phyloP scores from a whole-genome alignment of 192 early-diverging fungal species.

The Rhizophagus clarus region DNA sequence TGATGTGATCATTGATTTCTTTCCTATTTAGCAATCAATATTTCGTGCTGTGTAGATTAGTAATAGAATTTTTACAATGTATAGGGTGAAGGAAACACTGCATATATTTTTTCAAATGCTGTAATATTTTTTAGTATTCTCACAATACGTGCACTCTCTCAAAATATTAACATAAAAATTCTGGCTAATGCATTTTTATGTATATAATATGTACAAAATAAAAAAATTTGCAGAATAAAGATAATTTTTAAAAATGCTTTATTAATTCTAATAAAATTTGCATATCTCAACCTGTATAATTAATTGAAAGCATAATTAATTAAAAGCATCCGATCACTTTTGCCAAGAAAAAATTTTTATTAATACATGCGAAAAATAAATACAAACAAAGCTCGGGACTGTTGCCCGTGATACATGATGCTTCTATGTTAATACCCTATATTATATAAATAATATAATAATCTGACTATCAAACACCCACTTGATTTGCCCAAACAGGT shows the following conservation, averaged over 20 bases:
- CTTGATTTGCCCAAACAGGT: too few species aligned
- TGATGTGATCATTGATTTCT: slow-evolving; percentile 9
- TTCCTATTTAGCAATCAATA: slow-evolving; percentile 15
- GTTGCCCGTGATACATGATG: too few species aligned
- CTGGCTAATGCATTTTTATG: too few species aligned
- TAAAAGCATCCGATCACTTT: background rate
- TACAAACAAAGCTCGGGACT: too few species aligned
- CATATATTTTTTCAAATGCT: slow-evolving; percentile 13
- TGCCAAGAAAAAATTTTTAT: background rate
- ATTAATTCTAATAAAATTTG: background rate
- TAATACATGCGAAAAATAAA: too few species aligned
- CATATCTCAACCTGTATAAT: background rate
- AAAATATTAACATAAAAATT: too few species aligned
- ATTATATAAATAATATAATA: too few species aligned
- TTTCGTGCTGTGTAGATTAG: background rate
- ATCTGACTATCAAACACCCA: too few species aligned
- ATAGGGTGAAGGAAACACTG: background rate
- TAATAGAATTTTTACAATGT: slow-evolving; percentile 13
- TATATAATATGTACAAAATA: background rate
- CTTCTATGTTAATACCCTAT: too few species aligned
- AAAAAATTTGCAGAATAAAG: too few species aligned
- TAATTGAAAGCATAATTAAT: background rate
- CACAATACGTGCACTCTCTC: background rate
- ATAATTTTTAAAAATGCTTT: background rate
- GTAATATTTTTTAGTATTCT: background rate